phyloP scores from a whole-genome alignment of 2,329 filamentous ascomycete genomes.

The Fusarium sp. region DNA sequence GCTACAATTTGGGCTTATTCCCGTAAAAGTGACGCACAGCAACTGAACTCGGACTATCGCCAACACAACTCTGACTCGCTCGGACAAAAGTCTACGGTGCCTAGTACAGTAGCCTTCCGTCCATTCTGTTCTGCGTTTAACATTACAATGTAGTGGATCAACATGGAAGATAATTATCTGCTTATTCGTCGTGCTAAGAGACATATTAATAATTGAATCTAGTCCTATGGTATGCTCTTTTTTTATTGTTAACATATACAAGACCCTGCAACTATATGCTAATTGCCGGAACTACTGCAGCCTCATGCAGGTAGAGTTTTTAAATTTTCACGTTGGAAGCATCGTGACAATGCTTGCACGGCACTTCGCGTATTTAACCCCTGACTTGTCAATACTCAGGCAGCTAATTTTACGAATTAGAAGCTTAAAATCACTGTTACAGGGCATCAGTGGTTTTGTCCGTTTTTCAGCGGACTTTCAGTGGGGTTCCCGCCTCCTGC shows the following conservation, averaged over 20 bases:
- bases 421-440: background rate
- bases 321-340: background rate
- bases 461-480: background rate
- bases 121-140: too few species aligned
- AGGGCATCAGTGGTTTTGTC: background rate
- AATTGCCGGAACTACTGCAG: too few species aligned
- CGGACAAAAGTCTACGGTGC: background rate
- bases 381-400: background rate
- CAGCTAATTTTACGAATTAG: background rate
- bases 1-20: too few species aligned
- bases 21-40: too few species aligned
- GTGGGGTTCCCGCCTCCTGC: background rate
- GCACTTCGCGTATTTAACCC: background rate
- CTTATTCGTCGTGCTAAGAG: too few species aligned
- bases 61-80: background rate
- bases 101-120: background rate
- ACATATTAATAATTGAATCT: background rate
- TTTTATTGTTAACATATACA: too few species aligned
- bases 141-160: too few species aligned
- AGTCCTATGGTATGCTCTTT: too few species aligned
- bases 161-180: too few species aligned
- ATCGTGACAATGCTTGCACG: rapidly evolving
- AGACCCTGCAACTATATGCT: too few species aligned
- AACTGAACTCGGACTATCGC: background rate
- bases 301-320: background rate